Percentiles rank a stretch among this genome's conserved stretches.
phyloP scores from a whole-genome alignment of 257 asterid genomes.

The Cinchona pubescens region DNA sequence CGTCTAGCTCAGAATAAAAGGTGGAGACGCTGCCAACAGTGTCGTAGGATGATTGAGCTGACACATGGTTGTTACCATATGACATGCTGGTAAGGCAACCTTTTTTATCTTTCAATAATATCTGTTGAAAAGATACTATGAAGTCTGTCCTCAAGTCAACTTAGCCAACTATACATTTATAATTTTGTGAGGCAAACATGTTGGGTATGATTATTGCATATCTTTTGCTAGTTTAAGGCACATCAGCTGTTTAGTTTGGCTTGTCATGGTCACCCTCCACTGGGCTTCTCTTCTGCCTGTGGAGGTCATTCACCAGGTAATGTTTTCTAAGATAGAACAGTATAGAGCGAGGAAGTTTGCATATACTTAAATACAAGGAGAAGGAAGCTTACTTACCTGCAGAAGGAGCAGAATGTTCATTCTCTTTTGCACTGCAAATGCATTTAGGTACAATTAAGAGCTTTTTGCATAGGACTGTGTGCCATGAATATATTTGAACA shows the following conservation, averaged over 20 bases:
- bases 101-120: constrained; percentile 3
- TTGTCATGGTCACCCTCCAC: neutral
- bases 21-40: constrained; percentile 72
- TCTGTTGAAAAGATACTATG: neutral
- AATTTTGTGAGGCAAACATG: neutral
- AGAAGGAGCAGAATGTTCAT: neutral
- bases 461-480: neutral
- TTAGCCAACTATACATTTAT: neutral
- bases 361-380: neutral
- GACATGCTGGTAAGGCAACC: constrained; percentile 64
- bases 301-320: neutral
- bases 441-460: neutral
- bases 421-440: neutral
- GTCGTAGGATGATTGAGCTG: constrained; percentile 68
- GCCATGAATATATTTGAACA: neutral
- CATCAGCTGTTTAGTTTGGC: neutral
- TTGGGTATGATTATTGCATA: neutral
- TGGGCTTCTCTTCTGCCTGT: neutral
- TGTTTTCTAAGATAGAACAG: neutral
- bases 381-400: neutral
- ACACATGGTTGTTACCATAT: constrained; percentile 71
- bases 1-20: constrained; percentile 48
- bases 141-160: neutral
- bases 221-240: neutral
- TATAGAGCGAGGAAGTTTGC: neutral